Conservation (phyloP, 2,329 filamentous ascomycete genomes). For the Hypomyces rosellus region DNA sequence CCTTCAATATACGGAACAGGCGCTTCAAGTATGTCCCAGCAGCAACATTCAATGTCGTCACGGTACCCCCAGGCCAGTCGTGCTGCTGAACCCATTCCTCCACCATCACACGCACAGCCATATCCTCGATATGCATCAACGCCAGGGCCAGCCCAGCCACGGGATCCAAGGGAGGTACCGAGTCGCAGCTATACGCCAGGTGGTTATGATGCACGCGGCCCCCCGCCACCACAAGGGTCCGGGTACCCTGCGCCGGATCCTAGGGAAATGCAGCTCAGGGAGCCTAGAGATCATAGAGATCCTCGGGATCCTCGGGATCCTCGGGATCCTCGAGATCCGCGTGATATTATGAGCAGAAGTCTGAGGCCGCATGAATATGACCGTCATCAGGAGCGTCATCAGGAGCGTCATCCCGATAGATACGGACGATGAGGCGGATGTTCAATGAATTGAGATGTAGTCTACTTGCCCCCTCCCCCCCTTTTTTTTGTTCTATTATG, state of each 20-base stretch:
- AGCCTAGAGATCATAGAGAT: constrained; percentile 27
- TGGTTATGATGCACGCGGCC: constrained; percentile 35
- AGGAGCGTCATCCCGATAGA: constrained; percentile 32
- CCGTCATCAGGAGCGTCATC: constrained; percentile 27
- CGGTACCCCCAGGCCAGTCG: constrained; percentile 35
- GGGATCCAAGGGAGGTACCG: constrained; percentile 36
- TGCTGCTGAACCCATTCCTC: constrained; percentile 35
- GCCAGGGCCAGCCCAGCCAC: constrained; percentile 34
- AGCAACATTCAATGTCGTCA: constrained; percentile 30
- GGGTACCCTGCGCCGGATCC: constrained; percentile 28
- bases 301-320: constrained; percentile 26
- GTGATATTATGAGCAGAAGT: constrained; percentile 37
- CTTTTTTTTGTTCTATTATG: background rate
- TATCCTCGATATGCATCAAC: constrained; percentile 41
- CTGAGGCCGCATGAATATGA: constrained; percentile 42
- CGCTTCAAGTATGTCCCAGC: constrained; percentile 17
- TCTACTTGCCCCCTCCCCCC: background rate
- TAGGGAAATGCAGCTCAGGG: constrained; percentile 30
- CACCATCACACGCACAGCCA: constrained; percentile 25
- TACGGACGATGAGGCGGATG: constrained; percentile 34
- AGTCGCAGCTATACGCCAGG: constrained; percentile 42
- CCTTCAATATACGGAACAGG: constrained; percentile 28
- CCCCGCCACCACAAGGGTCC: constrained; percentile 30
- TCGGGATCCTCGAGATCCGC: constrained; percentile 30
- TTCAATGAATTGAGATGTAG: background rate